These are phyloP conservation scores for Metschnikowia shivogae DNA, from an alignment of 805 yeast species.

Conservation along the genomic window DNA sequence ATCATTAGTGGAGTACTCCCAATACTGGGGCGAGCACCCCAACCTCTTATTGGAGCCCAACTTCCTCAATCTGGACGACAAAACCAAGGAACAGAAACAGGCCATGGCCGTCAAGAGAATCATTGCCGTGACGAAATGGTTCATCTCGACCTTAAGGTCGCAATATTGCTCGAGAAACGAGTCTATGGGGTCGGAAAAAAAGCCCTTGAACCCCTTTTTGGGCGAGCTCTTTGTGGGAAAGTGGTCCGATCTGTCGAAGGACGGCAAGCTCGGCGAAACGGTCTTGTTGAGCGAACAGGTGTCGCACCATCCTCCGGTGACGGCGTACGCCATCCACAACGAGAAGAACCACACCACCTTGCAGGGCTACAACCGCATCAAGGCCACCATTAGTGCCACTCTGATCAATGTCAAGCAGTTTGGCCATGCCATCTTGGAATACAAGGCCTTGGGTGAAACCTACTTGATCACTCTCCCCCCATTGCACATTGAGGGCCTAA, in stretches of 20 bases:
- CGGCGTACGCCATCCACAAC: slow-evolving; percentile 84
- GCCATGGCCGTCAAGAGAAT: slow-evolving; percentile 59
- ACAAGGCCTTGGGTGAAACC: slow-evolving; percentile 56
- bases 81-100: slow-evolving; percentile 28
- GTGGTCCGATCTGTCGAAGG: slow-evolving; percentile 58
- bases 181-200: slow-evolving; percentile 91
- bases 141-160: slow-evolving; percentile 82
- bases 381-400: slow-evolving; percentile 75
- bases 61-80: slow-evolving; percentile 42
- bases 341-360: slow-evolving; percentile 62
- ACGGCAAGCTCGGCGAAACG: slow-evolving; percentile 66
- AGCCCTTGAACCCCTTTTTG: slow-evolving; percentile 92
- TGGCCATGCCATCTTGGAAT: slow-evolving; percentile 81
- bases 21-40: slow-evolving; percentile 94
- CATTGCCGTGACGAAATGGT: slow-evolving; percentile 85
- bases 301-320: slow-evolving; percentile 95
- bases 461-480: slow-evolving; percentile 89
- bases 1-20: slow-evolving; percentile 85
- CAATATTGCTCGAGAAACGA: slow-evolving; percentile 94
- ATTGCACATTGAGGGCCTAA: slow-evolving; percentile 88
- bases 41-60: slow-evolving; percentile 75
- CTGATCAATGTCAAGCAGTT: slow-evolving; percentile 83
- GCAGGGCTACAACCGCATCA: slow-evolving; percentile 88
- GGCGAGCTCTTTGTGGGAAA: slow-evolving; percentile 93
- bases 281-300: slow-evolving; percentile 85